Evolutionary conservation across 768 basidiomycete genomes (phyloP).

Genomic region (Phaffia tasmanica): DNA sequence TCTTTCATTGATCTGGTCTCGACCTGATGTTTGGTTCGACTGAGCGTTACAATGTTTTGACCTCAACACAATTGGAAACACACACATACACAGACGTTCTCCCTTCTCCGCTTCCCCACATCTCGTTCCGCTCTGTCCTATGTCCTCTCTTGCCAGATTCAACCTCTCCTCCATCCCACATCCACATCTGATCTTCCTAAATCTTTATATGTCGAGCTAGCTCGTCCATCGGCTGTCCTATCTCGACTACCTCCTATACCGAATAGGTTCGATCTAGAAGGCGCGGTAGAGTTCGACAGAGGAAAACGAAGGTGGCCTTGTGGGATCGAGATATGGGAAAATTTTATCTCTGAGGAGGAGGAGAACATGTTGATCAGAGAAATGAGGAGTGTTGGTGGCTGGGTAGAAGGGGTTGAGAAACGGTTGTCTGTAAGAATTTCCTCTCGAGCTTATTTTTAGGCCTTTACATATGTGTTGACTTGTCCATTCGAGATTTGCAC

Average conservation of each 20-base stretch:
- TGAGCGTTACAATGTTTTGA: neutral
- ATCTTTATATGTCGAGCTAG: conserved; percentile 23
- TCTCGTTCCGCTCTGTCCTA: neutral
- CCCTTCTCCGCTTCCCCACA: conserved; percentile 14
- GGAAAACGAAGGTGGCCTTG: conserved; percentile 17
- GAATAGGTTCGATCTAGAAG: neutral
- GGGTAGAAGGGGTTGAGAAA: conserved; percentile 15
- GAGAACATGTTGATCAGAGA: conserved; percentile 14
- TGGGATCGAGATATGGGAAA: conserved; percentile 22
- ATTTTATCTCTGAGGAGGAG: conserved; percentile 17
- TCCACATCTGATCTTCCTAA: neutral
- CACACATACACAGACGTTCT: conserved; percentile 13
- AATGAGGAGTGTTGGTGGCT: conserved; percentile 22
- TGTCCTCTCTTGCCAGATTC: neutral
- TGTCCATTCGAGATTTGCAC: neutral
- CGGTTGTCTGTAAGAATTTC: conserved; percentile 10
- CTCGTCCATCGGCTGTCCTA: conserved; percentile 10
- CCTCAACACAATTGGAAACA: too few relatives aligned
- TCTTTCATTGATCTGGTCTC: neutral
- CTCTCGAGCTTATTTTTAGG: neutral
- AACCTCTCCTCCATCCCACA: neutral
- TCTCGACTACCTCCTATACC: conserved; percentile 10
- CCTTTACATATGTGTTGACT: neutral
- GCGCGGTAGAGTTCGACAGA: conserved; percentile 16
- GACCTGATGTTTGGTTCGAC: neutral